Percentiles rank a stretch among this genome's conserved stretches.
These are phyloP conservation scores for Aspergillus steynii DNA, from an alignment of 495 filamentous ascomycete species.

Conservation along the genomic window DNA sequence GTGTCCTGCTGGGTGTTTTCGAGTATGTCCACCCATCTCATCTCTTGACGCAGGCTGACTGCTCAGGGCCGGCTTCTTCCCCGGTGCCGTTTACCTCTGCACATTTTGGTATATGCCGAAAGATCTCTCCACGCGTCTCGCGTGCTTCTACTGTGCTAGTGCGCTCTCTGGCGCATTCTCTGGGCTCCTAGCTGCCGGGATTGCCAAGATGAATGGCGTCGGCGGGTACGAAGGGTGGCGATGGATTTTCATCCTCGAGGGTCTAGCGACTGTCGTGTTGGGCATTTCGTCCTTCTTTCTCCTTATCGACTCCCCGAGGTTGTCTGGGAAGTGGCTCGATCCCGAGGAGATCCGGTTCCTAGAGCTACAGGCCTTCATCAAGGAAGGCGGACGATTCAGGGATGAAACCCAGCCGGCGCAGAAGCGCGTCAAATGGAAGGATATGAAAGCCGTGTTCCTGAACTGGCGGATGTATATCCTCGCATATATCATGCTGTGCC, in stretches of 20 bases:
- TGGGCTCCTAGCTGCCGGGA: conserved; percentile 64
- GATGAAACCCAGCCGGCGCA: conserved; percentile 11
- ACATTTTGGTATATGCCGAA: conserved; percentile 66
- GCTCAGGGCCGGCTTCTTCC: conserved; percentile 56
- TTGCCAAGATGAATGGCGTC: conserved; percentile 66
- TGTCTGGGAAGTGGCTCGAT: conserved; percentile 24
- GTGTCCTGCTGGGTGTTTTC: conserved; percentile 64
- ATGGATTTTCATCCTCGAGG: conserved; percentile 71
- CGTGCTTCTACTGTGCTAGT: conserved; percentile 65
- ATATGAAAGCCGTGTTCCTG: conserved; percentile 21
- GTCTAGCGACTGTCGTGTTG: conserved; percentile 57
- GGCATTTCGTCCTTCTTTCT: conserved; percentile 57
- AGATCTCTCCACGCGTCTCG: conserved; percentile 37
- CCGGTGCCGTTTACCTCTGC: conserved; percentile 69
- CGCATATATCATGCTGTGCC: conserved; percentile 30
- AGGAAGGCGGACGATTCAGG: conserved; percentile 29
- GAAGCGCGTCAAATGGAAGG: conserved; percentile 19
- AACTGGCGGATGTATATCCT: conserved; percentile 32
- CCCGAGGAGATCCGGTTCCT: conserved; percentile 29
- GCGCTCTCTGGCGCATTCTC: conserved; percentile 65
- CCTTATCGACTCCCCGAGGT: conserved; percentile 26
- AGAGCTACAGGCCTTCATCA: conserved; percentile 31
- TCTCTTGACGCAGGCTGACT: not conserved
- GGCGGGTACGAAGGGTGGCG: conserved; percentile 64
- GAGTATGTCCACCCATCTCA: conserved; percentile 37